phyloP scores from a whole-genome alignment of 2,329 filamentous ascomycete genomes.

The Amylocarpus encephaloides region DNA sequence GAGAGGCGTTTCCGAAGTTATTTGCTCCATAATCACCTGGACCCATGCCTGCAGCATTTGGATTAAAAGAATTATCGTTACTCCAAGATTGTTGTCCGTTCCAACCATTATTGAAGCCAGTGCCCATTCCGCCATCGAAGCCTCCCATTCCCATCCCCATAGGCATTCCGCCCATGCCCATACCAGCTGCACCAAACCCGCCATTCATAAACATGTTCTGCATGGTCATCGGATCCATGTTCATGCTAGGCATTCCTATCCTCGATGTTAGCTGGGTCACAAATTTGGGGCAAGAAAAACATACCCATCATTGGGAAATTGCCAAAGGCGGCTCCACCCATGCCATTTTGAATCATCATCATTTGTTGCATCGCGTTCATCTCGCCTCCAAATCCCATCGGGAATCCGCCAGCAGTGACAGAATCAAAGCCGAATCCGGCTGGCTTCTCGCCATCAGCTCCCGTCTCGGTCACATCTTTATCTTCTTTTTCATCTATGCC shows the following conservation, averaged over 20 bases:
- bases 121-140: constrained; percentile 55
- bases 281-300: constrained; percentile 34
- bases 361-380: constrained; percentile 74
- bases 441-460: constrained; percentile 16
- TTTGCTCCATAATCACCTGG: constrained; percentile 74
- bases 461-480: constrained; percentile 12
- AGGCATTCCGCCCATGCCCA: constrained; percentile 79
- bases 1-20: constrained; percentile 59
- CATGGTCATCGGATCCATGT: constrained; percentile 75
- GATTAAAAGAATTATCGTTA: constrained; percentile 83
- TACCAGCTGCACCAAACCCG: constrained; percentile 65
- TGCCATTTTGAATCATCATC: constrained; percentile 69
- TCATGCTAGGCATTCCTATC: constrained; percentile 72
- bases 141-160: constrained; percentile 45
- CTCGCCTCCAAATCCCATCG: constrained; percentile 48
- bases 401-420: constrained; percentile 29
- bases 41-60: constrained; percentile 74
- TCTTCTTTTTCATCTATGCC: constrained; percentile 3
- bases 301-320: constrained; percentile 81
- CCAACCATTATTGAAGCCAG: constrained; percentile 71
- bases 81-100: constrained; percentile 77
- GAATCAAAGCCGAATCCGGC: constrained; percentile 39
- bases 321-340: constrained; percentile 49
- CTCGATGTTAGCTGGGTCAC: constrained; percentile 9
- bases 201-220: constrained; percentile 75